Conservation (phyloP, 139 green algal genomes). For the Helicosporidium sp. region DNA sequence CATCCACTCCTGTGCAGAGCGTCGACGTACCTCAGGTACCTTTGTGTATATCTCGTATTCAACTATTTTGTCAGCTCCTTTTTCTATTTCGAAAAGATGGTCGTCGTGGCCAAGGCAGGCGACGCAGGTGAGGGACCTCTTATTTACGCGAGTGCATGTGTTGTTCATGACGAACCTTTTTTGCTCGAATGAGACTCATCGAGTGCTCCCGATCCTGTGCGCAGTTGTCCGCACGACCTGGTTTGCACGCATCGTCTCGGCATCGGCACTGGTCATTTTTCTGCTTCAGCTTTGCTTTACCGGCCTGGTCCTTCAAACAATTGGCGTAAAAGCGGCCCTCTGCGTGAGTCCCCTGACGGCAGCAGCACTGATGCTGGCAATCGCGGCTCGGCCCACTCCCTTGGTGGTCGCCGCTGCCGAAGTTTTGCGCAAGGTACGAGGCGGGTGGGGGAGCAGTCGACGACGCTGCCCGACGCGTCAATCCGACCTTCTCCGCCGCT, state of each 20-base stretch:
- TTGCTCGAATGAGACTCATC: too few species aligned
- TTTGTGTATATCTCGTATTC: slow-evolving; percentile 49
- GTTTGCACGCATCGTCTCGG: slow-evolving; percentile 40
- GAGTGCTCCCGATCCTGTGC: too few species aligned
- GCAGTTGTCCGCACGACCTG: slow-evolving; percentile 30
- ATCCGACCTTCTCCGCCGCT: too few species aligned
- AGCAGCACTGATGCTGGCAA: slow-evolving; percentile 10
- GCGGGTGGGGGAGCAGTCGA: too few species aligned
- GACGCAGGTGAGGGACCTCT: slow-evolving; percentile 1
- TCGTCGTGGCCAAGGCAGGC: slow-evolving; percentile 23
- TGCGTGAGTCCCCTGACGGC: slow-evolving; percentile 5
- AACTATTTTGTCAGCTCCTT: slow-evolving; percentile 28
- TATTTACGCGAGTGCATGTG: too few species aligned
- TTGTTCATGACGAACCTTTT: too few species aligned
- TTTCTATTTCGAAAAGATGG: slow-evolving; percentile 56
- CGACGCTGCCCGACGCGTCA: too few species aligned
- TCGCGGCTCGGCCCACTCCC: slow-evolving; percentile 6
- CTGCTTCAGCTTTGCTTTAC: slow-evolving; percentile 31
- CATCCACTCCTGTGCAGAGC: too few species aligned
- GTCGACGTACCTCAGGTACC: slow-evolving; percentile 37
- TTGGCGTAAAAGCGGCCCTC: slow-evolving; percentile 13
- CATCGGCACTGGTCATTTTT: slow-evolving; percentile 27
- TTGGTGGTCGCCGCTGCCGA: slow-evolving; percentile 24
- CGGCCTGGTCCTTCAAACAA: slow-evolving; percentile 12
- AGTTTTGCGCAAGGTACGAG: slow-evolving; percentile 34